Evolutionary conservation across 495 filamentous ascomycete genomes (phyloP).

Genomic region (Neurospora tetraspora): DNA sequence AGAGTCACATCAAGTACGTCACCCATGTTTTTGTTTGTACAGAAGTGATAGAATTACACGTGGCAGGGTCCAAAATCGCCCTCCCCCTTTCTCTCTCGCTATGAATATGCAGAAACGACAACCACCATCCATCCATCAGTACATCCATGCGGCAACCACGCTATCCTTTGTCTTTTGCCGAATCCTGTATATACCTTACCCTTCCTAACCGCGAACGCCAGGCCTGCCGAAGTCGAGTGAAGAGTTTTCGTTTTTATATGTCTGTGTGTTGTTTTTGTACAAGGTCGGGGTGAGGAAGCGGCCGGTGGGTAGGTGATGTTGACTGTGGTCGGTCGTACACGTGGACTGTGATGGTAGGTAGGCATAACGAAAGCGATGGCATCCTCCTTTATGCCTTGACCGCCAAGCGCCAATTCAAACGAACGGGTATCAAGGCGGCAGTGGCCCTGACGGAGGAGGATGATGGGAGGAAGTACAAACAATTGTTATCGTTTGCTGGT

Average conservation of each 20-base stretch:
- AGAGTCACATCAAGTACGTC: not conserved
- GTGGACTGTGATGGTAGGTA: too few species aligned
- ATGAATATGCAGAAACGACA: not conserved
- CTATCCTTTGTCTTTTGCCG: not conserved
- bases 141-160: not conserved
- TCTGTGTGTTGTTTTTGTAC: not conserved
- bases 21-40: not conserved
- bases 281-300: not conserved
- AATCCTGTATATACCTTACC: not conserved
- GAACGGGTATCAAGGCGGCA: not conserved
- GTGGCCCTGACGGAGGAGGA: not conserved
- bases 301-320: too few species aligned
- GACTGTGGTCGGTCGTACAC: too few species aligned
- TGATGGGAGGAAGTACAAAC: not conserved
- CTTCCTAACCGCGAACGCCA: constrained; percentile 25
- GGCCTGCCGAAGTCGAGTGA: constrained; percentile 40
- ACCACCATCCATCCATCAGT: not conserved
- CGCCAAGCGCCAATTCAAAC: not conserved
- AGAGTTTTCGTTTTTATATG: constrained; percentile 14
- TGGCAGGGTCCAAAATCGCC: not conserved
- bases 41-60: not conserved
- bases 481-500: not conserved
- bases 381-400: not conserved
- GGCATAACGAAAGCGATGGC: not conserved
- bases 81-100: not conserved